Percentiles rank a stretch among this genome's conserved stretches.
Evolutionary conservation across 306 rosid species (phyloP).

Genomic region (Cicer yamashitae): DNA sequence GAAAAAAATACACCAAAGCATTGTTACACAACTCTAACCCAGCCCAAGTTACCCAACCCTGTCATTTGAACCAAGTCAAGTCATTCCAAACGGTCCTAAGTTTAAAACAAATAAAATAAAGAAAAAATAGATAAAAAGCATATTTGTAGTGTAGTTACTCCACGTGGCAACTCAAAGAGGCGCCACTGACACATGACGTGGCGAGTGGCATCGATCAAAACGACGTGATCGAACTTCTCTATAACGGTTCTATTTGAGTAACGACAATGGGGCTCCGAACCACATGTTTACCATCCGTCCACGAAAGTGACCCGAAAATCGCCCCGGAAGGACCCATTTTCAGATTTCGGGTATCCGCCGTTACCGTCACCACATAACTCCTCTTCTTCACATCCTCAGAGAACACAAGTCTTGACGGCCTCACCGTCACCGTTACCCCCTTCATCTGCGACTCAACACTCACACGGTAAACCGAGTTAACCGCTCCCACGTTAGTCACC

Average conservation of each 20-base stretch:
- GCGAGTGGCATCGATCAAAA: slow-evolving; percentile 49
- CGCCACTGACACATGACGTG: slow-evolving; percentile 12
- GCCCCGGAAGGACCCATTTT: slow-evolving; percentile 71
- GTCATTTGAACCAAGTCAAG: slow-evolving; percentile 20
- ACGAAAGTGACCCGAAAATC: slow-evolving; percentile 74
- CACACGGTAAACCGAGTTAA: slow-evolving; percentile 58
- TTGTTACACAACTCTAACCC: slow-evolving; percentile 6
- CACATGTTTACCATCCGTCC: slow-evolving; percentile 83
- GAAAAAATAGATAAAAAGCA: neutral
- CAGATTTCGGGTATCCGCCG: slow-evolving; percentile 57
- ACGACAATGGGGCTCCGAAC: slow-evolving; percentile 91
- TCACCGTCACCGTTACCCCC: slow-evolving; percentile 73
- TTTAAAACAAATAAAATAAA: neutral
- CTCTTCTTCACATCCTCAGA: slow-evolving; percentile 61
- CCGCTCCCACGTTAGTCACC: slow-evolving; percentile 72
- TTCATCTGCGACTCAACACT: slow-evolving; percentile 59
- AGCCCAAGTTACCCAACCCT: neutral
- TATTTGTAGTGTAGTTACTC: slow-evolving; percentile 21
- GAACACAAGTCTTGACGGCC: slow-evolving; percentile 71
- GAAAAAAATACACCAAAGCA: slow-evolving; percentile 10
- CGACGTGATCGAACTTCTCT: slow-evolving; percentile 48
- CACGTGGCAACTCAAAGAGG: neutral
- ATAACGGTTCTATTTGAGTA: slow-evolving; percentile 70
- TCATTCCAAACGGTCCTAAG: slow-evolving; percentile 2
- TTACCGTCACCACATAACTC: slow-evolving; percentile 66